A percentile compares a stretch with the other conserved stretches of the same genome.
Conservation (phyloP, 495 filamentous ascomycete genomes). For the Pyrenula massariospora region DNA sequence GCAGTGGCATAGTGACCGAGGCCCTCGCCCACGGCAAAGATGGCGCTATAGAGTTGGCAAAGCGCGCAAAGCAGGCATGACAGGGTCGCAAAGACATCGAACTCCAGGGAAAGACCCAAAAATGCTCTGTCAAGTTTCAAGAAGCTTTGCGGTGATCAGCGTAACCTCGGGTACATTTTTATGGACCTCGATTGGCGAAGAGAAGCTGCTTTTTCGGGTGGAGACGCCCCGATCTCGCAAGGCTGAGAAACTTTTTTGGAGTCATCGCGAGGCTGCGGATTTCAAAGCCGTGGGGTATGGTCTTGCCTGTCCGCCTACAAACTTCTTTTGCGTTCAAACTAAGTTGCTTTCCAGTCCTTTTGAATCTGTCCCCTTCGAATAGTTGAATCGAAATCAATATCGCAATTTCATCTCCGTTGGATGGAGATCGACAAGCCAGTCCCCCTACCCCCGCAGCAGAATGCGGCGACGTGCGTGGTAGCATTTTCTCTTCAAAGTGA, state of each 20-base stretch:
- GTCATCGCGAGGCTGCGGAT: neutral
- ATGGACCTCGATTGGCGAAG: neutral
- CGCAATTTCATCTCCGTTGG: too few relatives aligned
- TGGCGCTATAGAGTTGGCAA: neutral
- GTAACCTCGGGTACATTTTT: neutral
- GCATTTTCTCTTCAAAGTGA: constrained; percentile 6
- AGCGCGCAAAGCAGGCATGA: neutral
- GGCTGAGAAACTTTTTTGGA: neutral
- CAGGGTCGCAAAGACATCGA: neutral
- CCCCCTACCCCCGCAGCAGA: constrained; percentile 38
- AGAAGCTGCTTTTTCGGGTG: neutral
- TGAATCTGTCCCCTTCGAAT: too few relatives aligned
- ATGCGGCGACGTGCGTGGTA: constrained; percentile 43
- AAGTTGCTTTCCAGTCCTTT: too few relatives aligned
- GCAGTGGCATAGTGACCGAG: constrained; percentile 59
- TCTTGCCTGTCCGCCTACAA: neutral
- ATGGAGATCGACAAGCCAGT: constrained; percentile 64
- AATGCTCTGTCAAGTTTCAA: too few relatives aligned
- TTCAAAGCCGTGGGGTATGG: neutral
- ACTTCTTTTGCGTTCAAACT: neutral
- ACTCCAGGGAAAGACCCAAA: neutral
- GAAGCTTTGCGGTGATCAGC: too few relatives aligned
- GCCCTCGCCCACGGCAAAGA: neutral
- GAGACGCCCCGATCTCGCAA: neutral
- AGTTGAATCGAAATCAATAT: too few relatives aligned